phyloP scores from a whole-genome alignment of 2,329 filamentous ascomycete genomes.

The Didymella sp. region DNA sequence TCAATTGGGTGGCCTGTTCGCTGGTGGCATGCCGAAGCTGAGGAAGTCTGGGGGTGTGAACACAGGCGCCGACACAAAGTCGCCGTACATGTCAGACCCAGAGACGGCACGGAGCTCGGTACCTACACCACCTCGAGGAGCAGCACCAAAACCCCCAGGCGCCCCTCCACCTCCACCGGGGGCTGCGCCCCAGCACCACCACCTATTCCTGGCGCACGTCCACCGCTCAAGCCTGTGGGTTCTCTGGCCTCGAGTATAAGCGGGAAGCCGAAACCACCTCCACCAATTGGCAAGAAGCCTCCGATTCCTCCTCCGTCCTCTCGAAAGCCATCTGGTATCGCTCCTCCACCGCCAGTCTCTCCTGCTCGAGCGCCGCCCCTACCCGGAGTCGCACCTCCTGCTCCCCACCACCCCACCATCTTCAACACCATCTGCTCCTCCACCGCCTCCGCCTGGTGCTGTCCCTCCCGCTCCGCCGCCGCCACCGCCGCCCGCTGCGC shows the following conservation, averaged over 20 bases:
- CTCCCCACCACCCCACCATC: conserved; percentile 49
- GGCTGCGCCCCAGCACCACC: conserved; percentile 51
- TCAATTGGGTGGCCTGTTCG: conserved; percentile 87
- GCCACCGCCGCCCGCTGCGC: conserved; percentile 45
- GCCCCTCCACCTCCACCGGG: conserved; percentile 47
- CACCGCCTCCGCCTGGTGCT: conserved; percentile 53
- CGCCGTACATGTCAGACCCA: conserved; percentile 83
- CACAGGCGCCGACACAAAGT: conserved; percentile 64
- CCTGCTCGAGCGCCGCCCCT: conserved; percentile 52
- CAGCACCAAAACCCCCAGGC: conserved; percentile 58
- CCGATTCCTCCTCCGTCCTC: conserved; percentile 64
- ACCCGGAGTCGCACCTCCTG: conserved; percentile 45
- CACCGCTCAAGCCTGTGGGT: conserved; percentile 66
- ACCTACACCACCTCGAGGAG: conserved; percentile 61
- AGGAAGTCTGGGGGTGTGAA: conserved; percentile 78
- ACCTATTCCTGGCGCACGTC: conserved; percentile 59
- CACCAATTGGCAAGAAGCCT: conserved; percentile 77
- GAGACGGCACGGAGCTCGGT: conserved; percentile 59
- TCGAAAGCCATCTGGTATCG: conserved; percentile 63
- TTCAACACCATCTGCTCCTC: conserved; percentile 53
- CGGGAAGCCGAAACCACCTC: conserved; percentile 71
- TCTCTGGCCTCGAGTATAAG: conserved; percentile 67
- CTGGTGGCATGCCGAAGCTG: conserved; percentile 93
- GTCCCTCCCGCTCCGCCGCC: conserved; percentile 48
- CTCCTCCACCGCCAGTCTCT: conserved; percentile 52